A percentile compares a stretch with the other conserved stretches of the same genome.
phyloP scores from a whole-genome alignment of 495 filamentous ascomycete species.

The Penicillium argentinense region DNA sequence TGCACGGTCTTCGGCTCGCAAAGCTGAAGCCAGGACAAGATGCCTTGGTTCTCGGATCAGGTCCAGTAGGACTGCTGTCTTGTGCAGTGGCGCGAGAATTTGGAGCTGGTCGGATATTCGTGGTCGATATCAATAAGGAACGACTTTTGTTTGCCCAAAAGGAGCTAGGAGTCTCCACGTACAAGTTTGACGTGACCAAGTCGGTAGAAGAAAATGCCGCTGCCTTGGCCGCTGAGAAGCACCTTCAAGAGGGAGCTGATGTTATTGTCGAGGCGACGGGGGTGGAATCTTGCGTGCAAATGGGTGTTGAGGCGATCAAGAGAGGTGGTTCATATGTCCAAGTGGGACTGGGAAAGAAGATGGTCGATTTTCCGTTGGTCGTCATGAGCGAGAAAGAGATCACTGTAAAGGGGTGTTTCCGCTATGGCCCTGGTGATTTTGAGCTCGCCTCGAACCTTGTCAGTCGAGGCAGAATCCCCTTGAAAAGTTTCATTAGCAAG shows the following conservation, averaged over 20 bases:
- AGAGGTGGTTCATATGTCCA: not conserved
- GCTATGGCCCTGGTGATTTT: not conserved
- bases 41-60: constrained; percentile 38
- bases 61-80: constrained; percentile 42
- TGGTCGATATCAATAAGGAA: constrained; percentile 32
- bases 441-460: too few species aligned
- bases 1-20: not conserved
- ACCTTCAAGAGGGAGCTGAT: not conserved
- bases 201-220: not conserved
- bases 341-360: not conserved
- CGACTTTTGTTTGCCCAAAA: not conserved
- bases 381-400: not conserved
- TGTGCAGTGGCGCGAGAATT: constrained; percentile 37
- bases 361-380: not conserved
- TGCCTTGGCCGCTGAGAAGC: not conserved
- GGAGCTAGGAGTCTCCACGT: not conserved
- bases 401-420: not conserved
- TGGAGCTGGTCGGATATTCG: constrained; percentile 37
- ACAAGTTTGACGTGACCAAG: not conserved
- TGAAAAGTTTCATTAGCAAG: too few species aligned
- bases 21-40: not conserved
- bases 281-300: not conserved
- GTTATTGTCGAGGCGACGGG: not conserved
- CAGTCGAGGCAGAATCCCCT: too few species aligned
- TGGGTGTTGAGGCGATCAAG: not conserved